phyloP scores from a whole-genome alignment of 202 grass and related monocot species.

The Bolboschoenoplectus hybrid region DNA sequence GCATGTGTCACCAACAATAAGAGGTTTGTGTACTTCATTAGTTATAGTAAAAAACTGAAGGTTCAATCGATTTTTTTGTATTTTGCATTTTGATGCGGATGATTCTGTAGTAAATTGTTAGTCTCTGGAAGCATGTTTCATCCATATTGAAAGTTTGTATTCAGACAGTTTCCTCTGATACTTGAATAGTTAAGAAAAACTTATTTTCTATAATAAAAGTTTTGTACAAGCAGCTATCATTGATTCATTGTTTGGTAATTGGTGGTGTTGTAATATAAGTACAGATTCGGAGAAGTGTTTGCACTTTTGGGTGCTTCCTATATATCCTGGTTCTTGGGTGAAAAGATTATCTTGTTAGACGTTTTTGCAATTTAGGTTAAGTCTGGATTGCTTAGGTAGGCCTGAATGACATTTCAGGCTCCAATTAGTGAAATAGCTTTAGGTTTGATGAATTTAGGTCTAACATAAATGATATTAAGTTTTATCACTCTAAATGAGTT shows the following conservation, averaged over 20 bases:
- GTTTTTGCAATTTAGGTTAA: background rate
- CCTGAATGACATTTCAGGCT: too few relatives aligned
- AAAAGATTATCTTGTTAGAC: background rate
- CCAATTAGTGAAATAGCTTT: too few relatives aligned
- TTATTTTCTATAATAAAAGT: background rate
- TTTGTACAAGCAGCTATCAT: background rate
- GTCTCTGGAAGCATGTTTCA: conserved; percentile 10
- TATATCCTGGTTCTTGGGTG: background rate
- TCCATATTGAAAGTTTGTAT: background rate
- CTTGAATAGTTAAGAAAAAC: background rate
- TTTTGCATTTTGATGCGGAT: background rate
- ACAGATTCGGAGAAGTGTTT: background rate
- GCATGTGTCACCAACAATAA: conserved; percentile 25
- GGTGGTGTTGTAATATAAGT: background rate
- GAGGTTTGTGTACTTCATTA: background rate
- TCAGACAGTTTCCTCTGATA: background rate
- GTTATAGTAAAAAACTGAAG: background rate
- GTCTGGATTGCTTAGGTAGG: too few relatives aligned
- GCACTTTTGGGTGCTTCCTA: background rate
- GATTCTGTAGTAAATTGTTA: background rate
- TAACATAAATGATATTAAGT: too few relatives aligned
- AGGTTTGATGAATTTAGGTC: too few relatives aligned
- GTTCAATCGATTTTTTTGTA: background rate
- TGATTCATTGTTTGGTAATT: background rate
- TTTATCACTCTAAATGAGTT: too few relatives aligned